A percentile compares a stretch with the other conserved stretches of the same genome.
Evolutionary conservation across 2,329 filamentous ascomycete genomes (phyloP).

Genomic region (Sporothrix phasma): DNA sequence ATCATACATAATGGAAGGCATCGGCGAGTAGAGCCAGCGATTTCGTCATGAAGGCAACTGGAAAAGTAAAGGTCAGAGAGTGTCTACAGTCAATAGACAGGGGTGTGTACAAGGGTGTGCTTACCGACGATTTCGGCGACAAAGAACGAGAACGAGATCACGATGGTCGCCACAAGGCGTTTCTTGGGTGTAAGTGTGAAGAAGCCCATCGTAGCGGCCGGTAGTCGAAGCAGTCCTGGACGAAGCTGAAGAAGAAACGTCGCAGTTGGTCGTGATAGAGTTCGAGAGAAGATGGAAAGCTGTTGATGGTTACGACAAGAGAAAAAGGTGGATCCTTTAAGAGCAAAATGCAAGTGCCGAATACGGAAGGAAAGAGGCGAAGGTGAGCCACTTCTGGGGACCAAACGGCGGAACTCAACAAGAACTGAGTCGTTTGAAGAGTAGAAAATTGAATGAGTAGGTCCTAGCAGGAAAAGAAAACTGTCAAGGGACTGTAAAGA

Average conservation of each 20-base stretch:
- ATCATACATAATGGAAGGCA: slow-evolving; percentile 71
- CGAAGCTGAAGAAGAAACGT: not conserved
- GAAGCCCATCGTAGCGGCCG: slow-evolving; percentile 26
- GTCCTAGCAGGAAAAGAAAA: no score
- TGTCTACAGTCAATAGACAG: slow-evolving; percentile 8
- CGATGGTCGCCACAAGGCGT: slow-evolving; percentile 38
- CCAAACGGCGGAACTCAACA: not conserved
- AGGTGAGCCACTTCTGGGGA: not conserved
- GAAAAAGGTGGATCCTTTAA: not conserved
- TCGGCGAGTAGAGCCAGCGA: slow-evolving; percentile 66
- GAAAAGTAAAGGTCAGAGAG: not conserved
- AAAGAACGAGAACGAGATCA: slow-evolving; percentile 42
- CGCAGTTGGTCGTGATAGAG: not conserved
- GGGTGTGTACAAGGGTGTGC: not conserved
- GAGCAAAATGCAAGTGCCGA: not conserved
- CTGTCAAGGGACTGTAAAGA: not conserved
- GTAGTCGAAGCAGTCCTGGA: not conserved
- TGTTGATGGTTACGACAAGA: not conserved
- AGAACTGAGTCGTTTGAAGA: not conserved
- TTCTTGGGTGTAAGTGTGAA: slow-evolving; percentile 33
- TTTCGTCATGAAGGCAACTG: slow-evolving; percentile 58
- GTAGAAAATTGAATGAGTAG: not conserved
- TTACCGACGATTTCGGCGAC: slow-evolving; percentile 40
- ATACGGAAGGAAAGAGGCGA: not conserved
- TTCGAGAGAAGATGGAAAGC: not conserved